These are phyloP conservation scores for Aspergillus sp. DNA, from an alignment of 2,329 filamentous ascomycete species.

Conservation along the genomic window DNA sequence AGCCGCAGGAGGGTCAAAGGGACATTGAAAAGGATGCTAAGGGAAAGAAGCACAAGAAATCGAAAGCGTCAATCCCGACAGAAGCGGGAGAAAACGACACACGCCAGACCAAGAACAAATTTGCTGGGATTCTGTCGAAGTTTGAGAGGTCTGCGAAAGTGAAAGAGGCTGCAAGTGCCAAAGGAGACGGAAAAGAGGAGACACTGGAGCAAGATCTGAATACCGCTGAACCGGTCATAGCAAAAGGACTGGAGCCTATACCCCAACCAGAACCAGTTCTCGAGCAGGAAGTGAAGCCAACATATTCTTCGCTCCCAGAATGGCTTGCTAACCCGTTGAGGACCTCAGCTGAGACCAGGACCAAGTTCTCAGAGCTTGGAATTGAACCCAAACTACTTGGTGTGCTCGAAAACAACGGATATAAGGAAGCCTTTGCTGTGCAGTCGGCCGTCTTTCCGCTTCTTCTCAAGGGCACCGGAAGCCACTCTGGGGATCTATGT, in stretches of 20 bases:
- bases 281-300: conserved; percentile 62
- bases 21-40: conserved; percentile 23
- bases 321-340: conserved; percentile 81
- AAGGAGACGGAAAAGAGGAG: conserved; percentile 21
- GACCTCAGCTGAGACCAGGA: conserved; percentile 63
- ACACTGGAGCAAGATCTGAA: conserved; percentile 12
- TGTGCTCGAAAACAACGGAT: conserved; percentile 69
- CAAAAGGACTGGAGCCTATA: conserved; percentile 72
- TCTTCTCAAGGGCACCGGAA: conserved; percentile 67
- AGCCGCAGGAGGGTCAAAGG: conserved; percentile 14
- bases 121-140: conserved; percentile 43
- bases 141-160: conserved; percentile 41
- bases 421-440: conserved; percentile 74
- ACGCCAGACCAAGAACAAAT: conserved; percentile 35
- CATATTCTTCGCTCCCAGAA: conserved; percentile 76
- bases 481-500: conserved; percentile 75
- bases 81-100: conserved; percentile 29
- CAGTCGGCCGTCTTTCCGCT: conserved; percentile 81
- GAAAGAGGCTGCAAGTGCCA: conserved; percentile 22
- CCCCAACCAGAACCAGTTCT: conserved; percentile 70
- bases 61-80: conserved; percentile 13
- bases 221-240: conserved; percentile 37
- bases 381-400: conserved; percentile 65
- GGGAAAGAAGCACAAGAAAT: conserved; percentile 10
- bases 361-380: conserved; percentile 67